These are phyloP conservation scores for Xylariaceae sp. DNA, from an alignment of 2,329 filamentous ascomycete genomes.

Conservation along the genomic window DNA sequence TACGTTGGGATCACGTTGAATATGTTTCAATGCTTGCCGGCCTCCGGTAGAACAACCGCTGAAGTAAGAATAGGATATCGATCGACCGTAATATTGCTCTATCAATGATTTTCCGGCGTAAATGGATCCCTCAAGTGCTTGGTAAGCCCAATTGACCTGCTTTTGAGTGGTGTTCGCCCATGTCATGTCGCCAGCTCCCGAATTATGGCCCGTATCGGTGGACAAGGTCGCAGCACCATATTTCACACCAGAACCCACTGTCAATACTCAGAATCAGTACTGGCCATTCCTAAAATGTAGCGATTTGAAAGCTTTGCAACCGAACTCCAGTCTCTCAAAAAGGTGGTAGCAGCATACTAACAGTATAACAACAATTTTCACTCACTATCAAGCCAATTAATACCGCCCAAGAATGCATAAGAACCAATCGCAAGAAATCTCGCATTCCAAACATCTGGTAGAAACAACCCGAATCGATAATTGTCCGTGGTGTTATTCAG, in stretches of 20 bases:
- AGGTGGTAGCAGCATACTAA: no score
- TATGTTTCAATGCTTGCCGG: slow-evolving; percentile 45
- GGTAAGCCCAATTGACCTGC: slow-evolving; percentile 30
- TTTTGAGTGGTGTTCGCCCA: slow-evolving; percentile 32
- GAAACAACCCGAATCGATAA: slow-evolving; percentile 30
- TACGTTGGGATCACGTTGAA: slow-evolving; percentile 45
- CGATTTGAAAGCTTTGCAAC: no score
- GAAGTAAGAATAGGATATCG: slow-evolving; percentile 43
- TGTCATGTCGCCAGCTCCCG: slow-evolving; percentile 22
- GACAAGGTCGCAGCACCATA: slow-evolving; percentile 28
- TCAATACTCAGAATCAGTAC: no score
- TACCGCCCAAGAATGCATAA: slow-evolving; percentile 27
- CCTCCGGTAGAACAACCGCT: slow-evolving; percentile 53
- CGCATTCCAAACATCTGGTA: slow-evolving; percentile 27
- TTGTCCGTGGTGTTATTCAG: slow-evolving; percentile 23
- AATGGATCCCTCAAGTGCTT: slow-evolving; percentile 40
- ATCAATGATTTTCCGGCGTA: slow-evolving; percentile 41
- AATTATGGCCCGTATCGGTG: slow-evolving; percentile 35
- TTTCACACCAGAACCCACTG: slow-evolving; percentile 19
- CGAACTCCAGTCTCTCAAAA: no score
- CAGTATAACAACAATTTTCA: no score
- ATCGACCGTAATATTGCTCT: slow-evolving; percentile 40
- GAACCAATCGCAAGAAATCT: slow-evolving; percentile 25
- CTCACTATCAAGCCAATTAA: slow-evolving; percentile 29
- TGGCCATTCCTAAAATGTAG: no score